A percentile compares a stretch with the other conserved stretches of the same genome.
phyloP scores from a whole-genome alignment of 1,284 basidiomycete species.

The Ganoderma sp. region DNA sequence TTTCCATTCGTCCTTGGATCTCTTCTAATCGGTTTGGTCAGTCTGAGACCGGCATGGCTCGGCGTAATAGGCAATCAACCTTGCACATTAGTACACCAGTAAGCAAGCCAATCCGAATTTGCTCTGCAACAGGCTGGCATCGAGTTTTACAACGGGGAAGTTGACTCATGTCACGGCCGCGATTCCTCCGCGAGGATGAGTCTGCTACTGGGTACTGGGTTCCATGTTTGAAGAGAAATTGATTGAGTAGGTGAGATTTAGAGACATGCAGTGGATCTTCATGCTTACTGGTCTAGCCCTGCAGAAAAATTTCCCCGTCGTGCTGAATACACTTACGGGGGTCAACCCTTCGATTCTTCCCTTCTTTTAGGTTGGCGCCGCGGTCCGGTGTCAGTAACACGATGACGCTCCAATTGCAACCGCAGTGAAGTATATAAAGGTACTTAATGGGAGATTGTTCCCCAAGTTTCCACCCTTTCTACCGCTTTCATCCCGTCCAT shows the following conservation, averaged over 20 bases:
- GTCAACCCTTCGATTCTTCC: neutral
- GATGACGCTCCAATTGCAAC: neutral
- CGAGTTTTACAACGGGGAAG: neutral
- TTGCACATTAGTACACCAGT: no score
- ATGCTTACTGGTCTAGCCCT: neutral
- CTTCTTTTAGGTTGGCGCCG: neutral
- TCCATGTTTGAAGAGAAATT: no score
- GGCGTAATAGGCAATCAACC: no score
- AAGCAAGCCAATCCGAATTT: no score
- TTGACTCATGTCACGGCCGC: neutral
- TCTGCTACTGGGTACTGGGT: no score
- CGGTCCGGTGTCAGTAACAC: neutral
- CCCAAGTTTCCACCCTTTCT: neutral
- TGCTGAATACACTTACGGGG: no score
- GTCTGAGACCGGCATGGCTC: no score
- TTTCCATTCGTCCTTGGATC: neutral
- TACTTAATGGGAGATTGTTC: neutral
- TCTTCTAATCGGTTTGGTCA: neutral
- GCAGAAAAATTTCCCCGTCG: neutral
- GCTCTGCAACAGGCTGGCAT: neutral
- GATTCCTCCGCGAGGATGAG: neutral
- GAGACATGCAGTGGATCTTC: neutral
- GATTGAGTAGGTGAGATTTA: no score
- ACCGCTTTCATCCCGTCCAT: neutral
- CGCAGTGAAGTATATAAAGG: neutral